Base-by-base conservation (phyloP, 805 yeast species). In the Ogataea corticis region DNA sequence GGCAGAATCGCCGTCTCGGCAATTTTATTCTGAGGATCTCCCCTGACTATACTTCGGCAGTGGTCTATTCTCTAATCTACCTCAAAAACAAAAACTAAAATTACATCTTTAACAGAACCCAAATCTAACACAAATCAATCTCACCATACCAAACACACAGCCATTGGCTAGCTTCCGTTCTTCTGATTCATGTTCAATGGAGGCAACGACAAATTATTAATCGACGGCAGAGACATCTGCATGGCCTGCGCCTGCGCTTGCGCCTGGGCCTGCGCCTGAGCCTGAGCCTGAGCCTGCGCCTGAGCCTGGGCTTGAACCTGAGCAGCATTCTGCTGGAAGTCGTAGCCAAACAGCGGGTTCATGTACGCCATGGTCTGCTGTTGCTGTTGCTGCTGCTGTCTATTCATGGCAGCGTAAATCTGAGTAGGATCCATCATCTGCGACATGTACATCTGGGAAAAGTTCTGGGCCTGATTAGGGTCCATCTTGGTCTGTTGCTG, bases 161-260 rank as follows among this genome's bases (percentile, higher is more conserved):
- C 21, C 28, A 7, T 17, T 50, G n/a, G n/a, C 25, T 43, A 48
- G 42, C 49, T 49, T 25, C 52, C 48, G 33, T 49, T 54, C 51
- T 56, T 51, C 47, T 60, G 63, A 31, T 55, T 60, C 59, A 59
- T 56, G 46, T 58, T 61, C 6, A 62, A 35, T 6, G 68, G 66
- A 14, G 69, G 69, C 42, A 65, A 46, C 13, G 66, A 56, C 33
- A 65, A 49, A 30, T 59, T 59, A 45, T 59, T 64, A 30, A 64
- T 61, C 1, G 65, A 56, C 6, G 66, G 66, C 19, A 55, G 45
- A 11, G 59, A 50, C 51, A 50, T 50, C 38, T 56, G 60, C 43
- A 55, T 46, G 29, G 52, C 50, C 32, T 45, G 49, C 10, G 48
- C 32, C 28, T 44, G 51, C 12, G 51, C 44, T 28, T 49, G 49